Evolutionary conservation across 306 rosid genomes (phyloP).

Genomic region (Astragalus membranaceus): DNA sequence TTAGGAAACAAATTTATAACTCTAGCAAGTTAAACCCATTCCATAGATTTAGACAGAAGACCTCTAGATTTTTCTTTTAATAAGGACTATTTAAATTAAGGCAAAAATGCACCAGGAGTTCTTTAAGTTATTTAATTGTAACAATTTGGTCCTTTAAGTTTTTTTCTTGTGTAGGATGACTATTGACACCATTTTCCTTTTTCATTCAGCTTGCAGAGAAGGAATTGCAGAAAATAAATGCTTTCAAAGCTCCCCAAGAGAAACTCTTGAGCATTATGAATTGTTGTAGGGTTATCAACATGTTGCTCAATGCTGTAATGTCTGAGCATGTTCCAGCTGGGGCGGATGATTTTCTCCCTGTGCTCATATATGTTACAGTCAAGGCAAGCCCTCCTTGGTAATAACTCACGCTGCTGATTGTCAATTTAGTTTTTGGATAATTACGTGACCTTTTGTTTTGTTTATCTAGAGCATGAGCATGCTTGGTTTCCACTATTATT

Average conservation of each 20-base stretch:
- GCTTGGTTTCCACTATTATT: not conserved
- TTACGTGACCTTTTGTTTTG: not conserved
- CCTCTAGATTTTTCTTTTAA: too few species aligned
- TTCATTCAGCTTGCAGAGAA: slow-evolving; percentile 58
- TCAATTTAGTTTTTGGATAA: not conserved
- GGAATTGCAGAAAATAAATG: slow-evolving; percentile 59
- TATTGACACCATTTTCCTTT: slow-evolving; percentile 7
- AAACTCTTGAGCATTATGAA: slow-evolving; percentile 54
- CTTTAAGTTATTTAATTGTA: too few species aligned
- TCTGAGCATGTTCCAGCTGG: slow-evolving; percentile 64
- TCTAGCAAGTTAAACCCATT: too few species aligned
- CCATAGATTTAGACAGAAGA: too few species aligned
- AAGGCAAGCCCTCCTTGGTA: slow-evolving; percentile 82
- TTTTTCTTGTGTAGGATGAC: too few species aligned
- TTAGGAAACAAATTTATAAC: too few species aligned
- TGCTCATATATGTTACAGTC: slow-evolving; percentile 66
- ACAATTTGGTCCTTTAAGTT: too few species aligned
- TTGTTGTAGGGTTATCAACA: slow-evolving; percentile 71
- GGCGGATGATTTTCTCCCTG: slow-evolving; percentile 79
- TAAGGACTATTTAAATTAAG: too few species aligned
- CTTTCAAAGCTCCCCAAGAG: slow-evolving; percentile 72
- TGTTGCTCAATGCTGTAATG: slow-evolving; percentile 56
- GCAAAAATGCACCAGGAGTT: too few species aligned
- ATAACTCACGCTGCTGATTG: slow-evolving; percentile 36
- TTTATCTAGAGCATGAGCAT: not conserved